Evolutionary conservation across 345 rosid genomes (phyloP), one percentile per base, ranked within the genome.

Genomic region (Rubroshorea leprosula): DNA sequence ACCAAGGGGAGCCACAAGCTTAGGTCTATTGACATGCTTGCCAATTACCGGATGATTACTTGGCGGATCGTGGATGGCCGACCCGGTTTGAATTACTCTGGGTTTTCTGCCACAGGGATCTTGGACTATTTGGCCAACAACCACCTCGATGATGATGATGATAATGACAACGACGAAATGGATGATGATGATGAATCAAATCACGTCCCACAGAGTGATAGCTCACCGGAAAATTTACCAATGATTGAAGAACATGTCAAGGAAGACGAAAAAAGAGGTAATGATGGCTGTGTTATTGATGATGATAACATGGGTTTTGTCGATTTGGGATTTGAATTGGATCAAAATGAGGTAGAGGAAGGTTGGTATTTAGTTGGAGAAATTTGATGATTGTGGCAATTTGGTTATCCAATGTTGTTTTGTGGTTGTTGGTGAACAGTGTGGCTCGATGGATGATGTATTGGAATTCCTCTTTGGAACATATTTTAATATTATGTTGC

Each of bases 1-100:
- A 41, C 85, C 61, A 86, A 85, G 63, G 93, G 93, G 0, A 16
- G 66, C 22, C 82, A 75, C 0, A 85, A 85, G 79, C 23, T 78
- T 19, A 79, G 60, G 74, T 82, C 90, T 13, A 60, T 1, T 18
- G 73, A 80, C 51, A 58, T 68, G 13, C 64, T 51, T 62, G 74
- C 78, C 5, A 72, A 68, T 55, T 63, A 62, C 45, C 68, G 62
- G 56, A 41, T 72, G 57, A 48, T 75, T 52, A 55, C 76, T 20
- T 80, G 84, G 81, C 71, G 74, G 62, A 75, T 74, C 24, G 75
- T 60, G 9, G 74, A 78, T 4, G 71, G 56, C 0, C 61, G 51
- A 20, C 72, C 63, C 10, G 70, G 73, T 17, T 61, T 57, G 63
- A 66, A 64, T 5, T 66, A 63, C 35, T 20, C 68, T 2, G 79